Evolutionary conservation across 495 filamentous ascomycete genomes (phyloP), one percentile per base, ranked within the genome.

Genomic region (Oidiodendron maius): DNA sequence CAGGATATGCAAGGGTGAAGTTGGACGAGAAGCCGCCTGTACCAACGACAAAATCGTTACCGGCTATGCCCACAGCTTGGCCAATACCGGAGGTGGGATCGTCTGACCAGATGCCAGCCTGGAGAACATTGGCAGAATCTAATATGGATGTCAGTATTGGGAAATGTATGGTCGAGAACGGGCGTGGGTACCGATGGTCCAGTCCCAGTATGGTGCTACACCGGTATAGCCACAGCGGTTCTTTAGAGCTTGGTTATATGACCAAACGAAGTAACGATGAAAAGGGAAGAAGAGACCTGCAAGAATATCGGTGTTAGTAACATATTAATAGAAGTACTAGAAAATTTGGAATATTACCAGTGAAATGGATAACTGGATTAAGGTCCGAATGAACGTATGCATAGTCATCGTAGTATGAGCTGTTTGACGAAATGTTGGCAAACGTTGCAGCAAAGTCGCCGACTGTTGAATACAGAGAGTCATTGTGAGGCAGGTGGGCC

Each of bases 221-320:
- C 40, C 20, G 11, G 12, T 39, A 16, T 42, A 21, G 13, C 40
- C 40, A 22, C 20, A 42, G 8, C n/a, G 8, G 28, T 32, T 32
- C 28, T 32, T 32, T n/a, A 89, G 67, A 2, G 83, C 79, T 57
- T 80, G 69, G 59, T 87, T 85, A 58, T 79, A 86, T n/a, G 64
- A 65, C 47, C 65, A 75, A 32, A 74, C 66, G 58, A 79, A 87
- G 63, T 82, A 84, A 12, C 84, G 71, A 58, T 89, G 85, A 81
- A 84, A 88, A 2, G 75, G 63, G 24, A 84, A 64, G 64, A 89
- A 84, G 13, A 40, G 37, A 21, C 37, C 37, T 32, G n/a, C n/a
- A 32, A 32, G 28, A 32, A 8, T 8, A n/a, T 8, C 8, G 8
- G 28, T 8, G 28, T 32, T 32, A 32, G n/a, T 32, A 32, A 32